These are phyloP conservation scores for Trametes maxima DNA, from an alignment of 768 basidiomycete species.

Conservation along the genomic window DNA sequence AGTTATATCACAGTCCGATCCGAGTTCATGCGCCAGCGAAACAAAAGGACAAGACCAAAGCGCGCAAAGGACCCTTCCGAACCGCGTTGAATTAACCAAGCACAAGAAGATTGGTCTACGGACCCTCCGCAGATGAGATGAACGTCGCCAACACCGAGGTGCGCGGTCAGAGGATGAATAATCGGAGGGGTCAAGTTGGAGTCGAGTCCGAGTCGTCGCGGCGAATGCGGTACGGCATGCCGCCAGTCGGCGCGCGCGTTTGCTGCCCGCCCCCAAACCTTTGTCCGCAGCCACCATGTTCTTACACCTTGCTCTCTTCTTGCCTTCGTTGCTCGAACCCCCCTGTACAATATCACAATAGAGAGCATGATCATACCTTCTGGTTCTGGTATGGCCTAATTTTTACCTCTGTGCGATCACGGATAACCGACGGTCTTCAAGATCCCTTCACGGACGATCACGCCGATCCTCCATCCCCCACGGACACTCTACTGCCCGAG, in stretches of 20 bases:
- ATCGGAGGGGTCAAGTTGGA: too few species aligned
- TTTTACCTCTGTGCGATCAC: neutral
- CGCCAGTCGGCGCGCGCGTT: neutral
- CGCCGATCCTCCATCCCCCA: conserved; percentile 10
- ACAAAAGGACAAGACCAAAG: neutral
- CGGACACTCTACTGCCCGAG: conserved; percentile 15
- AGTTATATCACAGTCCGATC: neutral
- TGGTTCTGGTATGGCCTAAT: neutral
- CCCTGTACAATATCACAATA: neutral
- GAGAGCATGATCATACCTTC: neutral
- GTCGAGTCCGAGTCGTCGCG: neutral
- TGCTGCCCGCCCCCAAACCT: neutral
- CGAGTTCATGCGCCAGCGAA: neutral
- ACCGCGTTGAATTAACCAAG: too few species aligned
- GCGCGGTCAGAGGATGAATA: too few species aligned
- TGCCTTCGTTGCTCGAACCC: neutral
- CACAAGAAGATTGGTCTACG: too few species aligned
- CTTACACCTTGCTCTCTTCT: neutral
- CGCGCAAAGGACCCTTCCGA: too few species aligned
- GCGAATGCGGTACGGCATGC: neutral
- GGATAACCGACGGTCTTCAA: neutral
- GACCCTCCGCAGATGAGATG: too few species aligned
- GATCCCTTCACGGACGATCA: conserved; percentile 20
- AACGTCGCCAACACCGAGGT: too few species aligned
- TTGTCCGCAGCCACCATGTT: neutral